These are phyloP conservation scores for Cystobasidium pallidum DNA, from an alignment of 1,284 basidiomycete species.

Conservation along the genomic window DNA sequence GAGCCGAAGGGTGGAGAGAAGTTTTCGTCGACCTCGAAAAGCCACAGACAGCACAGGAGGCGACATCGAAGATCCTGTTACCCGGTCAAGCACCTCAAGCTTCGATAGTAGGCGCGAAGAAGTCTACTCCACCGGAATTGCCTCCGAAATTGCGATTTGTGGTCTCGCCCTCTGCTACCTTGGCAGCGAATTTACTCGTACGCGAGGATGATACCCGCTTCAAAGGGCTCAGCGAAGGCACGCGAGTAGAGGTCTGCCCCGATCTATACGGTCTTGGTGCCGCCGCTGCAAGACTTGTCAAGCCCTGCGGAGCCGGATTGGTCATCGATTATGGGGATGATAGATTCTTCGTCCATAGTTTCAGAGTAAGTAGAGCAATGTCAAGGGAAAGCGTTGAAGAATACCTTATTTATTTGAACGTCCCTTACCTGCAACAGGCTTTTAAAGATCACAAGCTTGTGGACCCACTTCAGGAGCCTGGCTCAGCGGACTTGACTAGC, in stretches of 20 bases:
- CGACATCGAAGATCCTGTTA: neutral
- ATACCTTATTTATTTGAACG: neutral
- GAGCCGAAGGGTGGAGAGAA: constrained; percentile 77
- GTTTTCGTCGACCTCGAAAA: constrained; percentile 69
- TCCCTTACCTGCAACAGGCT: constrained; percentile 62
- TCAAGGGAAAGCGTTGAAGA: no score
- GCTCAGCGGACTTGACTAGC: constrained; percentile 86
- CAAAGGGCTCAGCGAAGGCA: constrained; percentile 66
- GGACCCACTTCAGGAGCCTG: constrained; percentile 81
- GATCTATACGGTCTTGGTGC: constrained; percentile 70
- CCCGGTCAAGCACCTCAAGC: neutral
- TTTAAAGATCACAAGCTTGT: constrained; percentile 87
- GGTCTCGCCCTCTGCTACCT: constrained; percentile 48
- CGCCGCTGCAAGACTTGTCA: constrained; percentile 68
- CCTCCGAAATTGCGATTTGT: constrained; percentile 47
- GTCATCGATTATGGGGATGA: constrained; percentile 89
- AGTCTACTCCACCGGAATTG: neutral
- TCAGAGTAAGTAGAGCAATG: constrained; percentile 64
- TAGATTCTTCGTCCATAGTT: constrained; percentile 71
- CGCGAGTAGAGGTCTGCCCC: constrained; percentile 77
- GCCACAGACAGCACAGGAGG: constrained; percentile 3
- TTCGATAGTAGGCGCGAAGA: neutral
- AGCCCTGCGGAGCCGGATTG: constrained; percentile 64
- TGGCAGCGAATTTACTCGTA: constrained; percentile 48
- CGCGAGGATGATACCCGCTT: constrained; percentile 62